Evolutionary conservation across 2,329 filamentous ascomycete genomes (phyloP).

Genomic region (Cladosporium halotolerans): DNA sequence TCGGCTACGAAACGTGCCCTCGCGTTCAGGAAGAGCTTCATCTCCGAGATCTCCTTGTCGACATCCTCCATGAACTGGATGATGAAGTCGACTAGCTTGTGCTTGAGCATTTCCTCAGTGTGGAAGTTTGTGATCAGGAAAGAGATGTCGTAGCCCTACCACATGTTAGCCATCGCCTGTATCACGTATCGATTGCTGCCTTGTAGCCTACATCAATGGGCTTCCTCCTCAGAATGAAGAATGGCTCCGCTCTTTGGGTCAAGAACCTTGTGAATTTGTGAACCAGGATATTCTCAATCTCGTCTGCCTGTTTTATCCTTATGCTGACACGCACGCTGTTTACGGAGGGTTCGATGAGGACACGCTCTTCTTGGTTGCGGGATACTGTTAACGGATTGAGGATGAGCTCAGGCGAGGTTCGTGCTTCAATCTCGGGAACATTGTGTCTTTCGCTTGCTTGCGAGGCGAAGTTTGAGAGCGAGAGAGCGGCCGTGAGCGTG

Average conservation of each 20-base stretch:
- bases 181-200: background rate
- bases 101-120: slow-evolving; percentile 97
- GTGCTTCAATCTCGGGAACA: slow-evolving; percentile 93
- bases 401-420: slow-evolving; percentile 86
- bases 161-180: slow-evolving; percentile 14
- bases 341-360: slow-evolving; percentile 91
- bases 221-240: slow-evolving; percentile 93
- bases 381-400: slow-evolving; percentile 85
- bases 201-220: slow-evolving; percentile 68
- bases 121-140: slow-evolving; percentile 99
- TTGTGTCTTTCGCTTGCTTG: slow-evolving; percentile 96
- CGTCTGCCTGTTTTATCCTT: slow-evolving; percentile 98
- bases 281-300: slow-evolving; percentile 95
- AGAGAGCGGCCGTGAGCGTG: slow-evolving; percentile 87
- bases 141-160: slow-evolving; percentile 91
- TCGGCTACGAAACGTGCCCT: slow-evolving; percentile 96
- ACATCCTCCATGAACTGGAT: slow-evolving; percentile 99
- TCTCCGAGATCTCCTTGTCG: slow-evolving; percentile 99
- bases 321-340: slow-evolving; percentile 97
- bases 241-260: slow-evolving; percentile 91
- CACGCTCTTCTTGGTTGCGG: slow-evolving; percentile 93
- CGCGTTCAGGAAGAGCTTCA: slow-evolving; percentile 99
- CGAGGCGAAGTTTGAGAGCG: slow-evolving; percentile 93
- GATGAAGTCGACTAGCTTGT: slow-evolving; percentile 98
- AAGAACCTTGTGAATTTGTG: slow-evolving; percentile 98